Conservation (phyloP, 73 alveolate genomes). For the Chromera velia region DNA sequence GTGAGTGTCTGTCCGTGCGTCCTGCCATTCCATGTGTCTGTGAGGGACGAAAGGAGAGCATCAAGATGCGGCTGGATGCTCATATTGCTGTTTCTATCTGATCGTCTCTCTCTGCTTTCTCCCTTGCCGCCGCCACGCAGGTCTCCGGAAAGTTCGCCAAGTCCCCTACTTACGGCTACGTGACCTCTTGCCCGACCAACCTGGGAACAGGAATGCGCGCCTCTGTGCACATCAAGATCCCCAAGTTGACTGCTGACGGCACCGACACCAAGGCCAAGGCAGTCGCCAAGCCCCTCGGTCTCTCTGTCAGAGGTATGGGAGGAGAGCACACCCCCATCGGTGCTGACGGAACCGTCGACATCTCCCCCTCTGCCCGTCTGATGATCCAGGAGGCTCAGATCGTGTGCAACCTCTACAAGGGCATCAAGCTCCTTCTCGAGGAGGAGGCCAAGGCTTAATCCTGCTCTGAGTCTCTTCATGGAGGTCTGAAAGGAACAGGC, state of each 20-base stretch:
- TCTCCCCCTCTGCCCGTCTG: background rate
- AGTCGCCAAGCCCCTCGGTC: slow-evolving; percentile 14
- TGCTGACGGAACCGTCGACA: background rate
- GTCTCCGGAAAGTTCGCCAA: too few species aligned
- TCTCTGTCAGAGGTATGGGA: slow-evolving; percentile 26
- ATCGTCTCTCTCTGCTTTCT: too few species aligned
- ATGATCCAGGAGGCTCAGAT: slow-evolving; percentile 2
- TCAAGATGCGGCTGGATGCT: too few species aligned
- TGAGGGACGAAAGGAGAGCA: too few species aligned
- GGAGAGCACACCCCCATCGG: slow-evolving; percentile 15
- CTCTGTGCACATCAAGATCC: slow-evolving; percentile 29
- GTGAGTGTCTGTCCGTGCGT: too few species aligned
- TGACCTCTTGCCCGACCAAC: slow-evolving; percentile 38
- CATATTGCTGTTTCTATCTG: too few species aligned
- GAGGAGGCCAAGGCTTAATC: too few species aligned
- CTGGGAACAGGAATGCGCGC: slow-evolving; percentile 43
- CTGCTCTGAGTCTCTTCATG: too few species aligned
- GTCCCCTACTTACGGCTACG: slow-evolving; percentile 16
- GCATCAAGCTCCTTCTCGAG: background rate
- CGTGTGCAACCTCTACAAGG: slow-evolving; percentile 15
- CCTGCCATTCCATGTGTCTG: too few species aligned
- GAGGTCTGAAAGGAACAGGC: too few species aligned
- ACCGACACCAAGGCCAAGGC: slow-evolving; percentile 12
- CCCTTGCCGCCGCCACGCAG: too few species aligned
- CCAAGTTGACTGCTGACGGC: slow-evolving; percentile 11